Base-by-base conservation (phyloP, 2,329 filamentous ascomycete species). In the Colletotrichum eleusines region DNA sequence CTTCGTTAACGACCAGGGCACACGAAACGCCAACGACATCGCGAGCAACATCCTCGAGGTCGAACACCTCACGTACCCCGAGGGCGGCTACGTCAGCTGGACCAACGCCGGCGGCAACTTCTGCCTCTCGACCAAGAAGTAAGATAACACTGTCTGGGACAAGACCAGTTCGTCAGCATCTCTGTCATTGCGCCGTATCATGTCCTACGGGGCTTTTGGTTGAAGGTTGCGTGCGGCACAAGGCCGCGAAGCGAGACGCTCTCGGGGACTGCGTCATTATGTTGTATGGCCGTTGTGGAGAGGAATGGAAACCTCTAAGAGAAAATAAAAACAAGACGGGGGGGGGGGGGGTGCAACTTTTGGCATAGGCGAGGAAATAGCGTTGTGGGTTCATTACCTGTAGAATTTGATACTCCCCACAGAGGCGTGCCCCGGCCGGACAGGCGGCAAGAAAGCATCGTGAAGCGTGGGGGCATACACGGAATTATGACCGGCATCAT, bases 101-200 rank as follows among this genome's bases (percentile, higher is more conserved):
- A 95, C 93, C 18, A 92, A 92, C 74, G 89, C 91, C 62, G 91
- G 91, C 33, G 95, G 95, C 35, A 89, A 90, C 66, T 99, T 96
- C 81, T 98, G 92, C 78, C 92, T 98, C 78, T 94, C 95, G 68
- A 94, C 89, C 16, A 93, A 94, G 81, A 94, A 94, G 77, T 84
- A 11, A n/a, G 42, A 78, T 75, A 48, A 31, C 40, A 55, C 54
- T 59, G 31, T n/a, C n/a, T n/a, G 38, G 57, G n/a, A 44, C 33
- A n/a, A n/a, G n/a, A 26, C 59, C 14, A n/a, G n/a, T n/a, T 76
- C 73, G 74, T 80, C 74, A 81, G 79, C 76, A 76, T 64, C 59
- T 55, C n/a, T 44, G 38, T 53, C 53, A 23, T 35, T 62, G 58
- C 68, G 35, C 57, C 48, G 68, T 53, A 71, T 75, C 66, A 71